These are phyloP conservation scores for Lachnellula hyalina DNA, from an alignment of 2,329 filamentous ascomycete species.

Conservation along the genomic window DNA sequence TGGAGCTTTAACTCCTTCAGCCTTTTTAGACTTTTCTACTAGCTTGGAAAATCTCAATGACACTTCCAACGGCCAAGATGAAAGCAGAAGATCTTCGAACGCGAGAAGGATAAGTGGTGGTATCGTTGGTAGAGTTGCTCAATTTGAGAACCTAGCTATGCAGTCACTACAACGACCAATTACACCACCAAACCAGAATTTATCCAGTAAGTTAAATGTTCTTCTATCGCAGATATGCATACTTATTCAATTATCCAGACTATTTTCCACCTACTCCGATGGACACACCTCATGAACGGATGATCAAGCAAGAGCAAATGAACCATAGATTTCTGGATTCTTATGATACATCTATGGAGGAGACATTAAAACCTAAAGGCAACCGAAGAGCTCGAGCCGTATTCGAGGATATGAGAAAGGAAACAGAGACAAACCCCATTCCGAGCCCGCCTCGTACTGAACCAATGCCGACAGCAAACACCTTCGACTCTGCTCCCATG, in stretches of 20 bases:
- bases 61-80: slow-evolving; percentile 17
- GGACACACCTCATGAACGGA: slow-evolving; percentile 53
- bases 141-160: slow-evolving; percentile 50
- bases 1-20: slow-evolving; percentile 24
- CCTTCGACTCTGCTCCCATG: slow-evolving; percentile 50
- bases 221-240: not conserved
- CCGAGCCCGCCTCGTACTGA: slow-evolving; percentile 53
- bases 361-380: slow-evolving; percentile 54
- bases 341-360: slow-evolving; percentile 62
- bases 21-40: slow-evolving; percentile 30
- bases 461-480: slow-evolving; percentile 39
- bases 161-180: slow-evolving; percentile 45
- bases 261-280: slow-evolving; percentile 64
- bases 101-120: slow-evolving; percentile 53
- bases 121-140: slow-evolving; percentile 54
- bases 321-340: slow-evolving; percentile 52
- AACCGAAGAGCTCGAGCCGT: slow-evolving; percentile 44
- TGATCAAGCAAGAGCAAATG: slow-evolving; percentile 27
- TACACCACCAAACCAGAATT: slow-evolving; percentile 58
- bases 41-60: slow-evolving; percentile 22
- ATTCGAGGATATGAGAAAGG: slow-evolving; percentile 55
- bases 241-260: slow-evolving; percentile 37
- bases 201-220: slow-evolving; percentile 46
- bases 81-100: slow-evolving; percentile 28
- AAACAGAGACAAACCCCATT: slow-evolving; percentile 46